Evolutionary conservation across 2,329 filamentous ascomycete genomes (phyloP).

Genomic region (Escovopsis sp.): DNA sequence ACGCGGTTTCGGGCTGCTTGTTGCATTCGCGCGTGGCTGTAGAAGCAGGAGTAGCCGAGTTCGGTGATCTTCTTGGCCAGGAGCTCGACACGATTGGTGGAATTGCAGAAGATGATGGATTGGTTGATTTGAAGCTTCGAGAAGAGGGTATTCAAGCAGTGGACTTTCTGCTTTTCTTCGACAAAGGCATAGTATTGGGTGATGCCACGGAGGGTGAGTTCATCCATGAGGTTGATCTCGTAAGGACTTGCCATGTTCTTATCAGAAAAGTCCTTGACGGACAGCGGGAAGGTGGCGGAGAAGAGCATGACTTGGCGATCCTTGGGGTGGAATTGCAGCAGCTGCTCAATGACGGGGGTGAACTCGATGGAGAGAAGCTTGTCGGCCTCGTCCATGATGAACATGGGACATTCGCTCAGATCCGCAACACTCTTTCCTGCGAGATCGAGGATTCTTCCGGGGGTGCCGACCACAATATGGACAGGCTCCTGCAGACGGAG

Average conservation of each 20-base stretch:
- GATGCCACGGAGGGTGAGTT: conserved; percentile 92
- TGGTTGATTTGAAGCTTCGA: conserved; percentile 99
- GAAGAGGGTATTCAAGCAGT: conserved; percentile 97
- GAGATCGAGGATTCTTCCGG: conserved; percentile 87
- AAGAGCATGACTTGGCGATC: conserved; percentile 99
- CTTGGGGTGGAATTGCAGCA: conserved; percentile 88
- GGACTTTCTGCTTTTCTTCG: conserved; percentile 98
- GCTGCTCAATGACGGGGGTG: conserved; percentile 91
- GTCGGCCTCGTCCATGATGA: conserved; percentile 99
- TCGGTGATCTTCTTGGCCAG: conserved; percentile 99
- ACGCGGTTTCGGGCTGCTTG: conserved; percentile 95
- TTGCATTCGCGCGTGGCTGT: conserved; percentile 96
- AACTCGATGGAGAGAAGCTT: conserved; percentile 95
- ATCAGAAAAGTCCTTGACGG: conserved; percentile 95
- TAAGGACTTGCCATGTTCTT: conserved; percentile 95
- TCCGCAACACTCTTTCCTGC: conserved; percentile 95
- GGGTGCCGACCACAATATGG: conserved; percentile 95
- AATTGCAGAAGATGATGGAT: conserved; percentile 99
- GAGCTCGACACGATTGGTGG: conserved; percentile 92
- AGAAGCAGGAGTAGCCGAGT: conserved; percentile 97
- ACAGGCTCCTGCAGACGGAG: conserved; percentile 86
- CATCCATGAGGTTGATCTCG: conserved; percentile 99
- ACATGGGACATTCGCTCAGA: conserved; percentile 88
- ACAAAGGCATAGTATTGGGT: conserved; percentile 99
- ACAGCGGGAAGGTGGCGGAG: conserved; percentile 91